A percentile compares a stretch with the other conserved stretches of the same genome.
Evolutionary conservation across 2,329 filamentous ascomycete genomes (phyloP).

Genomic region (Volutella citrinella): DNA sequence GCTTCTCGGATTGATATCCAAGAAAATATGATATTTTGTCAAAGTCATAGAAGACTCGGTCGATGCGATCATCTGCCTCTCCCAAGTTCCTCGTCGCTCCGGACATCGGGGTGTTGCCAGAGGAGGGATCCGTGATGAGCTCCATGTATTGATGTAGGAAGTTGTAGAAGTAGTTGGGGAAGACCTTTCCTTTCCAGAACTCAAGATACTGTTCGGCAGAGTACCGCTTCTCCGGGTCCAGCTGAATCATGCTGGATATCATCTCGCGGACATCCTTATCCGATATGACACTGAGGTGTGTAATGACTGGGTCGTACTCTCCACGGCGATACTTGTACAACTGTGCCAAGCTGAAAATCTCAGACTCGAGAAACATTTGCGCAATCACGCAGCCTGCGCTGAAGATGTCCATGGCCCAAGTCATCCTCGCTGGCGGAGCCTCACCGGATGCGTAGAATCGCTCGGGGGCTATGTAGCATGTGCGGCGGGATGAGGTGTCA

Average conservation of each 20-base stretch:
- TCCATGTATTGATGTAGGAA: conserved; percentile 98
- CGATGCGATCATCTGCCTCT: conserved; percentile 90
- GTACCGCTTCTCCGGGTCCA: conserved; percentile 88
- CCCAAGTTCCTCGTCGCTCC: conserved; percentile 68
- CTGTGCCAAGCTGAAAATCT: conserved; percentile 96
- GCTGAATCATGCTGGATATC: conserved; percentile 92
- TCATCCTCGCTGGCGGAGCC: conserved; percentile 60
- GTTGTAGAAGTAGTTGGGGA: conserved; percentile 95
- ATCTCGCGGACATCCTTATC: conserved; percentile 84
- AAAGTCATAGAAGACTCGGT: conserved; percentile 89
- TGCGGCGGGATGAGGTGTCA: conserved; percentile 84
- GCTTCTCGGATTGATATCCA: conserved; percentile 62
- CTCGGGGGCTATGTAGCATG: conserved; percentile 94
- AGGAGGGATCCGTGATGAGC: conserved; percentile 85
- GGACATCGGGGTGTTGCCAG: conserved; percentile 70
- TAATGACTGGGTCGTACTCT: conserved; percentile 84
- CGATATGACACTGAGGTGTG: conserved; percentile 80
- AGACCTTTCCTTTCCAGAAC: conserved; percentile 88
- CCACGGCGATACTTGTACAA: conserved; percentile 90
- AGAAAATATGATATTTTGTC: conserved; percentile 97
- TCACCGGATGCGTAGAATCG: conserved; percentile 75
- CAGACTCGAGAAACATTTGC: conserved; percentile 89
- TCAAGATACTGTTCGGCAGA: conserved; percentile 91
- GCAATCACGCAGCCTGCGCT: conserved; percentile 96
- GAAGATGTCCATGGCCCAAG: conserved; percentile 98